Base-by-base conservation (phyloP, 805 yeast genomes). In the Candida adriatica region DNA sequence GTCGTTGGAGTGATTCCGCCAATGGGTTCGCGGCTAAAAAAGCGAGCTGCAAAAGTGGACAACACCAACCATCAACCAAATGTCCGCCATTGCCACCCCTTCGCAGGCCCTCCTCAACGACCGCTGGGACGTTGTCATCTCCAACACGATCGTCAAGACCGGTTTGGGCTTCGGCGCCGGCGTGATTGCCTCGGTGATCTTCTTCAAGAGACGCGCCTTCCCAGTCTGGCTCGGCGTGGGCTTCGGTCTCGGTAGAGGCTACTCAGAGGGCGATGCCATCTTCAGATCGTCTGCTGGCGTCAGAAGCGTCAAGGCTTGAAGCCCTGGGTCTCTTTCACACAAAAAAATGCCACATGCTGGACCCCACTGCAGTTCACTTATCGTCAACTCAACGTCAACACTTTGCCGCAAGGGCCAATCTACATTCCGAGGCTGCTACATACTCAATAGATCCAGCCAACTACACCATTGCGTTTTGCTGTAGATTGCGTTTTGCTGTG, bases 191-290 rank as follows among this genome's bases (percentile, higher is more conserved):
- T 85, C 96, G 7, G 94, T 88, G 26, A 62, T 92, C 38, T 63
- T 92, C 36, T 92, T 92, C 70, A 85, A 73, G 60, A 84, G 97
- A 70, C 79, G 97, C 62, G 72, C 95, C 8, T 92, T 87, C 77
- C 98, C 98, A 34, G 97, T 90, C 26, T 88, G 96, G 95, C 62
- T 90, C 41, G 98, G 98, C 45, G 64, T 87, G 43, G 99, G 99
- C 23, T 90, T 92, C 52, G 99, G 99, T 46, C 72, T 88, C 41
- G 99, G 99, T 45, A 81, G 96, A 68, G 96, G 96, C 33, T 92
- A 87, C 62, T 78, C 97, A 39, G 99, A 92, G 66, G 98, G 97
- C 40, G 97, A 92, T 55, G 94, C 96, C 39, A 82, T 88, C 35
- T 90, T 92, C 73, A 80, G 96, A 65, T 73, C 85, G 10, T 65